Evolutionary conservation across 257 asterid species (phyloP).

Genomic region (Jacaranda mimosifolia): DNA sequence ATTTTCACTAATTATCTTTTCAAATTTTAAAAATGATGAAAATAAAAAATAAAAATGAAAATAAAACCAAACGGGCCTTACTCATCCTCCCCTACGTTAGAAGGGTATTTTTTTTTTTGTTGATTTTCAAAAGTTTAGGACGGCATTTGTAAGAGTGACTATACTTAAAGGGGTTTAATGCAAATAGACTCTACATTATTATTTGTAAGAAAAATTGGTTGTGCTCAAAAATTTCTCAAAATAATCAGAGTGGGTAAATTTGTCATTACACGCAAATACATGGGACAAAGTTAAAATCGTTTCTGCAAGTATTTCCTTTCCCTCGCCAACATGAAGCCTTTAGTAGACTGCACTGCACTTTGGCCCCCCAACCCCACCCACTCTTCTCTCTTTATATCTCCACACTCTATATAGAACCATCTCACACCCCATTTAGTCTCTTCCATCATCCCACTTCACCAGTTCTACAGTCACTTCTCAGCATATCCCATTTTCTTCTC

Average conservation of each 20-base stretch:
- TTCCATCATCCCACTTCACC: conserved; percentile 18
- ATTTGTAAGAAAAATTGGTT: not conserved
- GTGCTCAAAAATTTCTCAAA: not conserved
- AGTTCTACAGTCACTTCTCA: conserved; percentile 10
- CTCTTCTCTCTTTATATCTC: conserved; percentile 8
- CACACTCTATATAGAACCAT: conserved; percentile 35
- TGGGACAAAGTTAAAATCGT: conserved; percentile 44
- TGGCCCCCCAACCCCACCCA: conserved; percentile 16
- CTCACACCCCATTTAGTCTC: conserved; percentile 5
- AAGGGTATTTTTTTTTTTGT: too few species aligned
- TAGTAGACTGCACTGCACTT: conserved; percentile 35
- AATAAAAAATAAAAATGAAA: too few species aligned
- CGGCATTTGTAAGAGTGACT: not conserved
- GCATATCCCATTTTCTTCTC: not conserved
- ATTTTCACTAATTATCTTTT: too few species aligned
- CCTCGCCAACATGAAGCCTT: conserved; percentile 41
- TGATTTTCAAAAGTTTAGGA: not conserved
- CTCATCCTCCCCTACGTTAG: not conserved
- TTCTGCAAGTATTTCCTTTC: conserved; percentile 38
- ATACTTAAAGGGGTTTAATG: not conserved
- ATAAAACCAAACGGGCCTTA: too few species aligned
- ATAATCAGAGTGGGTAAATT: conserved; percentile 18
- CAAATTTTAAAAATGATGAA: too few species aligned
- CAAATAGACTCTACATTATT: not conserved
- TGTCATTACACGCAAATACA: conserved; percentile 33